Evolutionary conservation across 2,329 filamentous ascomycete species (phyloP), one percentile per base, ranked within the genome.

Genomic region (Fusarium musae): DNA sequence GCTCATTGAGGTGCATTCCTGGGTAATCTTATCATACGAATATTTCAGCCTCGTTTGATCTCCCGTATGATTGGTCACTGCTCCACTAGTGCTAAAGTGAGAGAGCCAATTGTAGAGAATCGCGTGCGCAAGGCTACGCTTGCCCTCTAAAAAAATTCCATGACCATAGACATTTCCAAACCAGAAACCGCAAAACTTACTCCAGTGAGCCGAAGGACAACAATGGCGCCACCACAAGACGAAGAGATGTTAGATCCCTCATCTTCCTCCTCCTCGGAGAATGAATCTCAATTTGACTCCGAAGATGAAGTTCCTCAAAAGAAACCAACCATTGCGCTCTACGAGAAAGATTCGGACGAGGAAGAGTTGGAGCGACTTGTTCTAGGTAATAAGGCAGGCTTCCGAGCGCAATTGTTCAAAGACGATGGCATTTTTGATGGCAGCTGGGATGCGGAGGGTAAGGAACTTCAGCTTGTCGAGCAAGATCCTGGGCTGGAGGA

Each of bases 311-410:
- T 70, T 64, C 50, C 59, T 72, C 79, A 74, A 76, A 80, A 62
- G 73, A 81, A 77, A 74, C 79, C 75, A 61, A 75, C 71, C 62
- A 71, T 74, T 62, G 76, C 64, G 64, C 74, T 83, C 59, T 81
- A 80, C 61, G 91, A 93, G 57, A 96, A 96, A 80, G 94, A 97
- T 80, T 91, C 90, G 19, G 91, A 93, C 59, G 95, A 98, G 81
- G 90, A 93, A 78, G 94, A 96, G 80, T 89, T 98, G 36, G 96
- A 98, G 84, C 90, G 91, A 73, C 85, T 98, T 70, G 93, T 99
- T 7, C 93, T 99, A 70, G 96, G 96, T 62, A 93, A 97, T 83
- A 91, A 92, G 52, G 88, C 90, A n/a, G 93, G 92, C 39, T 98
- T 98, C 81, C 89, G 91, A 66, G 87, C 92, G 64, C 92, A 92